phyloP scores from a whole-genome alignment of 805 yeast species.

The Kodamaea restingae region DNA sequence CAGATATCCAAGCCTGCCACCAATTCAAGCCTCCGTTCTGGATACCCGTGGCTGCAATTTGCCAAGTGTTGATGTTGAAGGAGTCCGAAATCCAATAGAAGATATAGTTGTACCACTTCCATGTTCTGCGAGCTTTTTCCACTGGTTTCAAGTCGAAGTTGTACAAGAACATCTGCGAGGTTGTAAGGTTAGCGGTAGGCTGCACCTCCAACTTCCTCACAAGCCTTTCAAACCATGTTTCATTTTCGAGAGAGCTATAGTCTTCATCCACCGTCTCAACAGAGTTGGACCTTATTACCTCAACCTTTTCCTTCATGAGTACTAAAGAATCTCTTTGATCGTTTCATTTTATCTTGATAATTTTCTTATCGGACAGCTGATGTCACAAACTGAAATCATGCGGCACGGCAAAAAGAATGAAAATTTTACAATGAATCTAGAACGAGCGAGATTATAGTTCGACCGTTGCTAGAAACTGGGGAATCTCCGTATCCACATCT shows the following conservation, averaged over 20 bases:
- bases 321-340: neutral
- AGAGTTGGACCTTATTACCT: neutral
- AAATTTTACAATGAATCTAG: too few species aligned
- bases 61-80: conserved; percentile 87
- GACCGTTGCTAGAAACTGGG: too few species aligned
- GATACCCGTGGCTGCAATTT: conserved; percentile 80
- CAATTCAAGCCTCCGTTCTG: conserved; percentile 72
- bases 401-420: neutral
- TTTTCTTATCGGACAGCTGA: neutral
- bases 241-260: conserved; percentile 22
- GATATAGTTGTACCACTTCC: conserved; percentile 81
- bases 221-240: conserved; percentile 27
- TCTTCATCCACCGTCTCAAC: neutral
- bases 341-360: neutral
- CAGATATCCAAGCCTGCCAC: conserved; percentile 91
- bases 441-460: too few species aligned
- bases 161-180: conserved; percentile 61
- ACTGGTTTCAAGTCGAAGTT: conserved; percentile 80
- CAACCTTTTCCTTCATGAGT: conserved; percentile 3
- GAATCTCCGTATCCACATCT: too few species aligned
- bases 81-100: conserved; percentile 88
- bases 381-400: neutral
- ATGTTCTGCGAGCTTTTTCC: conserved; percentile 66
- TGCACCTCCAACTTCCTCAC: conserved; percentile 26
- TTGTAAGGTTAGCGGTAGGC: conserved; percentile 41